These are phyloP conservation scores for Ceratobasidium sp. DNA, from an alignment of 1,284 basidiomycete species.

Conservation along the genomic window DNA sequence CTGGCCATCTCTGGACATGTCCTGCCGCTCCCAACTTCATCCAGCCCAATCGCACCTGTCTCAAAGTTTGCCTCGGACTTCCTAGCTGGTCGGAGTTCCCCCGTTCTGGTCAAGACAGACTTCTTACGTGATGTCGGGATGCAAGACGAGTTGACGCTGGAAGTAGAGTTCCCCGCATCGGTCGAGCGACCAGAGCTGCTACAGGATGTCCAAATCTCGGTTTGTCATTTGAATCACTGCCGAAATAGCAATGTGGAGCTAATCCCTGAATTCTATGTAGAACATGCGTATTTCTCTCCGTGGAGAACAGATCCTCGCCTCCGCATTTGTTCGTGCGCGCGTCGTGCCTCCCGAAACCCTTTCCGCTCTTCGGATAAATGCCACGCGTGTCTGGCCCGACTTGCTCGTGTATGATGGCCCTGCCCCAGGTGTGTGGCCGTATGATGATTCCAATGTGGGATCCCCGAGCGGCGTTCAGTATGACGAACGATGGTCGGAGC, in stretches of 20 bases:
- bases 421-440: conserved; percentile 12
- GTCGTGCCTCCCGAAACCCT: conserved; percentile 24
- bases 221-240: conserved; percentile 1
- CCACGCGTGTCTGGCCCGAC: conserved; percentile 39
- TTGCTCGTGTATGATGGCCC: conserved; percentile 32
- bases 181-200: conserved; percentile 20
- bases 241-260: not conserved
- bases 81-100: conserved; percentile 18
- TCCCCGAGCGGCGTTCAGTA: conserved; percentile 10
- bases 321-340: conserved; percentile 31
- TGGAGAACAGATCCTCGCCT: conserved; percentile 32
- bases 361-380: conserved; percentile 17
- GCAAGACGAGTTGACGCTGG: conserved; percentile 12
- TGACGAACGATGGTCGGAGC: conserved; percentile 30
- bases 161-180: conserved; percentile 19
- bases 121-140: conserved; percentile 30
- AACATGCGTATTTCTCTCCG: conserved; percentile 32
- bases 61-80: conserved; percentile 37
- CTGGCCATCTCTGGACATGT: conserved; percentile 30
- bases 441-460: conserved; percentile 16
- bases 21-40: conserved; percentile 20
- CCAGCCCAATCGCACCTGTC: conserved; percentile 19
- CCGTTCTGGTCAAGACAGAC: conserved; percentile 26
- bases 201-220: conserved; percentile 32
- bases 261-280: not conserved